Conservation (phyloP, 768 basidiomycete genomes). For the Phylloporus sp. region DNA sequence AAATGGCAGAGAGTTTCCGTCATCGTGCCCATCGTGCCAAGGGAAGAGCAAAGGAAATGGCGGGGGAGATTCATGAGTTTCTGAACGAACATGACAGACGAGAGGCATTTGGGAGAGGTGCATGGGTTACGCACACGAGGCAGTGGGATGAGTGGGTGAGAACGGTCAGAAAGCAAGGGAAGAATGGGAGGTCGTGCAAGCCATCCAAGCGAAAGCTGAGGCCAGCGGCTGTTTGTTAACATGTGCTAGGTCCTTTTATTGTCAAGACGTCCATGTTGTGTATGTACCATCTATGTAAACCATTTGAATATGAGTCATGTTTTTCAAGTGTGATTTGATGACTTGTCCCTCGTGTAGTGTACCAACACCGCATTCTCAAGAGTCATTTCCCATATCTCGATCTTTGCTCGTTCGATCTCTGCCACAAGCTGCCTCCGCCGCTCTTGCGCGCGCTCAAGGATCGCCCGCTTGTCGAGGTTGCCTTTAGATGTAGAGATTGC, state of each 20-base stretch:
- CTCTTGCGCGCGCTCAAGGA: constrained; percentile 50
- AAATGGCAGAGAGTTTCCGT: constrained; percentile 33
- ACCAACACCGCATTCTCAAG: constrained; percentile 63
- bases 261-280: constrained; percentile 3
- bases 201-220: constrained; percentile 10
- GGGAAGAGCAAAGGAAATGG: constrained; percentile 42
- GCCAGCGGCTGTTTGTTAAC: constrained; percentile 11
- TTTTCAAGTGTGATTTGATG: too few species aligned
- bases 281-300: constrained; percentile 23
- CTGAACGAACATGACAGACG: constrained; percentile 20
- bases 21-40: constrained; percentile 41
- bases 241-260: constrained; percentile 1
- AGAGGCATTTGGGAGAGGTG: constrained; percentile 10
- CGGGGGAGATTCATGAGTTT: constrained; percentile 28
- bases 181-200: constrained; percentile 12
- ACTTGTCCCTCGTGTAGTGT: constrained; percentile 38
- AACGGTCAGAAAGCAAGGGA: constrained; percentile 2
- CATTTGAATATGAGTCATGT: constrained; percentile 9
- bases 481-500: neutral
- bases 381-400: constrained; percentile 69
- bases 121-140: constrained; percentile 17
- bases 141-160: constrained; percentile 20
- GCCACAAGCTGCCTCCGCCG: constrained; percentile 46
- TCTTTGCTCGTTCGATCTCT: constrained; percentile 56
- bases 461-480: constrained; percentile 34